Evolutionary conservation across 805 yeast genomes (phyloP).

Genomic region (Candida corydali): DNA sequence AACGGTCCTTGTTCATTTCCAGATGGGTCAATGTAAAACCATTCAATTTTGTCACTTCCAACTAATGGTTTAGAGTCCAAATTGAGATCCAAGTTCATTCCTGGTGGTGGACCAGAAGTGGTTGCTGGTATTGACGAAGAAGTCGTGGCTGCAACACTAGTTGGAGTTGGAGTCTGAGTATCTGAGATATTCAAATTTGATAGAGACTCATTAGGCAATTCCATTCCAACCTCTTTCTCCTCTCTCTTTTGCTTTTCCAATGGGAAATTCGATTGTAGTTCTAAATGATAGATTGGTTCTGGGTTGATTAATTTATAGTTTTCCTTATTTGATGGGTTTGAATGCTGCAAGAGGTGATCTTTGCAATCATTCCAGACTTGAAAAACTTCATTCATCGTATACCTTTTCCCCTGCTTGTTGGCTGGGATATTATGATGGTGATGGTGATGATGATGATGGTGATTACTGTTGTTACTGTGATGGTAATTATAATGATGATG

Average conservation of each 20-base stretch:
- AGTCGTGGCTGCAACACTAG: conserved; percentile 3
- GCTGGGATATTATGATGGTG: conserved; percentile 22
- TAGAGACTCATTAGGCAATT: background rate
- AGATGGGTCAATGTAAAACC: conserved; percentile 72
- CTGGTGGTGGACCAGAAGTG: conserved; percentile 17
- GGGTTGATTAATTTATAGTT: conserved; percentile 29
- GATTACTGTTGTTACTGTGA: background rate
- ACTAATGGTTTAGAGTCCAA: conserved; percentile 13
- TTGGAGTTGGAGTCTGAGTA: background rate
- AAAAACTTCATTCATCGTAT: conserved; percentile 51
- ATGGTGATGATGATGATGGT: conserved; percentile 2
- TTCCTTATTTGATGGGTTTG: conserved; percentile 15
- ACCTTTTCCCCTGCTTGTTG: conserved; percentile 40
- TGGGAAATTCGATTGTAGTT: conserved; percentile 16
- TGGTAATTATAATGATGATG: conserved; percentile 1
- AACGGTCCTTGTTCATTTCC: conserved; percentile 82
- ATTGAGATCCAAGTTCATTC: conserved; percentile 9
- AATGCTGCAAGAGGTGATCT: conserved; percentile 17
- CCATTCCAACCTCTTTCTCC: background rate
- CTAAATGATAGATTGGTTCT: conserved; percentile 33
- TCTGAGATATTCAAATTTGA: conserved; percentile 1
- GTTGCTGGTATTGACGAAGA: conserved; percentile 1
- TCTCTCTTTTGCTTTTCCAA: background rate
- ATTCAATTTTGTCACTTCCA: conserved; percentile 44
- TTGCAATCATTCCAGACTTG: conserved; percentile 44